Evolutionary conservation across 495 filamentous ascomycete species (phyloP), one percentile per base, ranked within the genome.

Genomic region (Penicillium pulvis): DNA sequence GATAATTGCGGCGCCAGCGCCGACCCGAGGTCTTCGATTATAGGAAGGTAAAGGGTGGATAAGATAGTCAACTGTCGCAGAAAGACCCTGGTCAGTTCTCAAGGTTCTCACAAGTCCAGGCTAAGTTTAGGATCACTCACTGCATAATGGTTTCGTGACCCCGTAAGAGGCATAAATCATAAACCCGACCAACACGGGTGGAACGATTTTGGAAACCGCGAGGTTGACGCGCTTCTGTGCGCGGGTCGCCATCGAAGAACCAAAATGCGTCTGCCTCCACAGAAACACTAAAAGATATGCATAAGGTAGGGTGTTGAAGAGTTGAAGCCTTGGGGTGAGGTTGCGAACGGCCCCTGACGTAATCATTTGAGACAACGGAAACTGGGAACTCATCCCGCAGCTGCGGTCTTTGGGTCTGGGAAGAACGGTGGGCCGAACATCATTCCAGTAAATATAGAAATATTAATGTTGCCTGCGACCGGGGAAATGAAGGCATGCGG

Each of bases 1-100:
- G 48, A 96, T 71, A 55, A 95, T 84, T 5, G 81, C 83, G 39
- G 87, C 83, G 47, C 87, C 90, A 42, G 83, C 71, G 56, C 83
- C 83, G 60, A 70, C 62, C 48, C 81, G 80, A 53, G 75, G 68
- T 26, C 51, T 52, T 51, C 69, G 70, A 50, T 70, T 35, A 56
- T 74, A 72, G 43, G 80, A 73, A 20, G 78, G 64, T 48, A 72
- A 71, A 35, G 80, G 77, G 52, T 79, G 68, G 57, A 91, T 75
- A 45, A 90, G 82, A 64, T 85, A 88, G 61, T 85, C 79, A 45
- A 89, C 88, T 91, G 54, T 42, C 11, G 51, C 35, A 58, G 46
- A 42, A 2, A 23, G 45, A n/a, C 17, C 31, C 50, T 28, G 6
- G 24, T 46, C 26, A 53, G 48, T 30, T 51, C n/a, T 57, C 23